Base-by-base conservation (phyloP, 2,329 filamentous ascomycete genomes). In the Cordyceps sp. region DNA sequence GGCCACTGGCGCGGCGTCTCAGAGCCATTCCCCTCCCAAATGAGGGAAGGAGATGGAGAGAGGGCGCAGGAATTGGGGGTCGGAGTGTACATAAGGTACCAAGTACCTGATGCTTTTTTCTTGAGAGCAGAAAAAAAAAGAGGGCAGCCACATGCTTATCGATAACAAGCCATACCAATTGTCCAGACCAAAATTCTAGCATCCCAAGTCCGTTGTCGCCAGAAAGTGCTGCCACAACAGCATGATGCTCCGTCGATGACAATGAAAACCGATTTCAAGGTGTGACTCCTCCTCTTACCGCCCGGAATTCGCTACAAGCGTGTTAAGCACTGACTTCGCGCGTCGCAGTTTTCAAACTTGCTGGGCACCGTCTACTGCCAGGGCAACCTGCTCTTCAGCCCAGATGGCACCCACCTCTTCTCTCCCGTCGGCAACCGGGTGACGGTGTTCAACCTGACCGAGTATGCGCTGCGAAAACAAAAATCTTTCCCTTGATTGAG, bases 211-310 rank as follows among this genome's bases (percentile, higher is more conserved):
- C 16, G 14, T 18, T 18, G 12, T n/a, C 13, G n/a, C n/a, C n/a
- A n/a, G n/a, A n/a, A n/a, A n/a, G n/a, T n/a, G n/a, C n/a, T n/a
- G n/a, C n/a, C 6, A 10, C 14, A 24, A 15, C 23, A 26, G 10
- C 24, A 50, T 46, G 41, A 56, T 55, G 52, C 50, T 46, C 47
- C 46, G 43, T 43, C 49, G 49, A 47, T 56, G 53, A 74, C 58
- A 54, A 98, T 98, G 90, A 98, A 96, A 80, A 96, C 86, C 44
- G 88, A 96, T 61, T 98, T 96, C 58, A 92, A 90, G 75, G 88
- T 92, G 59, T 40, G 56, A 36, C 17, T 2, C 10, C 10, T 7
- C 9, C n/a, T 26, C n/a, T 10, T n/a, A n/a, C n/a, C n/a, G n/a
- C n/a, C n/a, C 12, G 18, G 10, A 7, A 25, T n/a, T 13, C 4